Evolutionary conservation across 805 yeast species (phyloP), one percentile per base, ranked within the genome.

Genomic region (Saccharomycopsis olivae): DNA sequence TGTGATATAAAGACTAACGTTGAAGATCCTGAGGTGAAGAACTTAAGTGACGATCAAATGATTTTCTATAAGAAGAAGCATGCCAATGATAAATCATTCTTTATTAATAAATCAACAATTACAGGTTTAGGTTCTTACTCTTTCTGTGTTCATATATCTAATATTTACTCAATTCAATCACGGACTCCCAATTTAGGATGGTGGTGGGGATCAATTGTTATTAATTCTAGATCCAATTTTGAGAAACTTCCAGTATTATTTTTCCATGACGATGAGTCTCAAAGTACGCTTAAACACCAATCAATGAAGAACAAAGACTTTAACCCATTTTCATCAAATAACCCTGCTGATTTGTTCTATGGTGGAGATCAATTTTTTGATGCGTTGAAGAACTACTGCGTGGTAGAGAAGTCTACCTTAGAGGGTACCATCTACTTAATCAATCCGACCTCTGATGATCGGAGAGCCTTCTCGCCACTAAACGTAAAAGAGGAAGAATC

Each of bases 241-340:
- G 55, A 59, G 24, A 73, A 76, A 33, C 59, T 86, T 14, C 97
- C 97, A 0, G 79, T 87, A 3, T 53, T 92, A 30, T 92, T 88
- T 57, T 88, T 92, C 64, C 98, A 92, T 58, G 98, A 92, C 54
- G 81, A 83, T 40, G 88, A 83, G 50, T 73, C 80, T 25, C 78
- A 84, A 5, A 80, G 89, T 30, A 85, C 95, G 0, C 61, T 69
- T 36, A 59, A 69, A 45, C 78, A 73, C 47, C 80, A 76, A 47
- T 69, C 71, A 37, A 54, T 71, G 39, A 69, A 78, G 39, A 74
- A 72, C 49, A 73, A 73, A 51, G 62, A 70, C 11, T 86, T 88
- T 55, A 83, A 81, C 43, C 87, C 94, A 0, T 88, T 86, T 55
- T 71, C 72, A 13, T 40, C 48, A 14, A 48, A 47, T 6, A 64